Conservation (phyloP, 2,329 filamentous ascomycete genomes). For the Aureobasidium leucospermi region DNA sequence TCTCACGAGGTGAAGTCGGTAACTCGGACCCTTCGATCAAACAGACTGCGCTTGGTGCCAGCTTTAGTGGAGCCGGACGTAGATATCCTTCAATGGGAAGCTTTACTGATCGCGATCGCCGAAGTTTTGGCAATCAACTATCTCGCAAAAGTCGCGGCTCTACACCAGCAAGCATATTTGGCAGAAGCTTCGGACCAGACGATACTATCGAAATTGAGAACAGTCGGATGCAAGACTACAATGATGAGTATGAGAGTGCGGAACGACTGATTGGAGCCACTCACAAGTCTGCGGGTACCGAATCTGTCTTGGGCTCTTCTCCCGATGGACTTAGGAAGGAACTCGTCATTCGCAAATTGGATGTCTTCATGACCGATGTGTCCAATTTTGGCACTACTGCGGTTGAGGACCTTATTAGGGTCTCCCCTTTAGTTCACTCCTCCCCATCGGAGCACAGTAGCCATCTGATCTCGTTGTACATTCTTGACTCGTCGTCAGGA, state of each 20-base stretch:
- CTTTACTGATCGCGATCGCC: slow-evolving; percentile 47
- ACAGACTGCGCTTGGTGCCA: slow-evolving; percentile 31
- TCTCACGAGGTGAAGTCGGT: slow-evolving; percentile 79
- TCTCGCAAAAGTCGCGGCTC: slow-evolving; percentile 47
- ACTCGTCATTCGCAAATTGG: slow-evolving; percentile 26
- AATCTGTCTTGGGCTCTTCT: slow-evolving; percentile 21
- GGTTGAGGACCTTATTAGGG: background rate
- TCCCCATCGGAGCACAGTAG: background rate
- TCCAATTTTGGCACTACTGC: background rate
- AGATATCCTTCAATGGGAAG: slow-evolving; percentile 69
- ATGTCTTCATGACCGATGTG: slow-evolving; percentile 18
- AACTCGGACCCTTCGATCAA: slow-evolving; percentile 24
- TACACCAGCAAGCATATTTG: slow-evolving; percentile 41
- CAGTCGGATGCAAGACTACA: slow-evolving; percentile 20
- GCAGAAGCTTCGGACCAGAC: slow-evolving; percentile 25
- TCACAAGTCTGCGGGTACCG: slow-evolving; percentile 11
- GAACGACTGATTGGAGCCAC: slow-evolving; percentile 14
- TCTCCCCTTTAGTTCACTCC: background rate
- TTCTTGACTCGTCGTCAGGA: background rate
- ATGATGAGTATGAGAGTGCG: slow-evolving; percentile 14
- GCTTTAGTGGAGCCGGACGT: slow-evolving; percentile 46
- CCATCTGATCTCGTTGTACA: background rate
- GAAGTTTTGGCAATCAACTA: slow-evolving; percentile 45
- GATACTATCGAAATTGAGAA: slow-evolving; percentile 30
- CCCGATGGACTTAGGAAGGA: slow-evolving; percentile 28